A percentile compares a stretch with the other conserved stretches of the same genome.
phyloP scores from a whole-genome alignment of 768 basidiomycete genomes.

The Macrolepiota albuminosa region DNA sequence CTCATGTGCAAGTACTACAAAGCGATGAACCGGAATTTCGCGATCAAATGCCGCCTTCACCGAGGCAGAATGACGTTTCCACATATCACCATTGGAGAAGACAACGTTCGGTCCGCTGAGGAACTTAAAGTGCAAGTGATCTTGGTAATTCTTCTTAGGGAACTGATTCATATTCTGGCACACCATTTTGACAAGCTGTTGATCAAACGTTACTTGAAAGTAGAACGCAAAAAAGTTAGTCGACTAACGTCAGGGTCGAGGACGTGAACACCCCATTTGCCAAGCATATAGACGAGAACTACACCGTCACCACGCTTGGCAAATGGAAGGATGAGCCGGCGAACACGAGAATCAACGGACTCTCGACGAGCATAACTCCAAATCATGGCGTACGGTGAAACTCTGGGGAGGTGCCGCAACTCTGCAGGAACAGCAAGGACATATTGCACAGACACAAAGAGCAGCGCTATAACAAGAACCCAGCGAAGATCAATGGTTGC shows the following conservation, averaged over 20 bases:
- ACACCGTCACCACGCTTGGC: constrained; percentile 26
- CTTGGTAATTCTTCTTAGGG: constrained; percentile 26
- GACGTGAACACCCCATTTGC: constrained; percentile 37
- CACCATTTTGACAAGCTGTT: constrained; percentile 21
- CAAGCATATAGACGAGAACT: constrained; percentile 33
- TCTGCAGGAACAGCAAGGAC: constrained; percentile 22
- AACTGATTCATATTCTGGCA: constrained; percentile 20
- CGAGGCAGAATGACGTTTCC: constrained; percentile 31
- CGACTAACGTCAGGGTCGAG: constrained; percentile 27
- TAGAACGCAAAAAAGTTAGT: not conserved
- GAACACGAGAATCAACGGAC: constrained; percentile 28
- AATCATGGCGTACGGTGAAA: constrained; percentile 25
- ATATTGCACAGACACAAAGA: constrained; percentile 9
- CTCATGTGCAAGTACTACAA: constrained; percentile 25
- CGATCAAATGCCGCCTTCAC: constrained; percentile 29
- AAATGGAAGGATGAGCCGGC: constrained; percentile 30
- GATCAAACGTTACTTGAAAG: not conserved
- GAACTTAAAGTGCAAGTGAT: constrained; percentile 31
- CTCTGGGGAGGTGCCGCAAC: constrained; percentile 30
- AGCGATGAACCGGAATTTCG: constrained; percentile 29
- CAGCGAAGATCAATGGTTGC: constrained; percentile 3
- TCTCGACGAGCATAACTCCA: constrained; percentile 31
- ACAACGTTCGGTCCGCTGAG: constrained; percentile 31
- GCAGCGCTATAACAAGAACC: not conserved
- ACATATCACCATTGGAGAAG: constrained; percentile 32